Percentiles rank a stretch among this genome's conserved stretches.
Evolutionary conservation across 1,284 basidiomycete species (phyloP).

Genomic region (Puccinia coronata): DNA sequence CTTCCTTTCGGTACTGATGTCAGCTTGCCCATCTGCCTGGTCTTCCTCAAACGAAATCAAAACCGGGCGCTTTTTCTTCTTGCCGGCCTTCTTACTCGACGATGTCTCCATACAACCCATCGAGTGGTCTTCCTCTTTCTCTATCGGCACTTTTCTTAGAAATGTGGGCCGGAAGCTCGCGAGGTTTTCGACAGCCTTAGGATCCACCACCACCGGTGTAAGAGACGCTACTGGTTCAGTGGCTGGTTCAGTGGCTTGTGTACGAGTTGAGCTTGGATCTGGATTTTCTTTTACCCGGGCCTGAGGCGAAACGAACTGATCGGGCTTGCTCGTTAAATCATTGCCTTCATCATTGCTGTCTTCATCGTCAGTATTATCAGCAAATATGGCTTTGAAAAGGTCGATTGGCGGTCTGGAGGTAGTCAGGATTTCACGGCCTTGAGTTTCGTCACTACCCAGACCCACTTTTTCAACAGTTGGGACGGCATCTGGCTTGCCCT

Average conservation of each 20-base stretch:
- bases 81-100: conserved; percentile 30
- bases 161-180: conserved; percentile 46
- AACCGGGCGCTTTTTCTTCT: conserved; percentile 40
- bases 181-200: conserved; percentile 35
- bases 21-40: conserved; percentile 4
- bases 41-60: conserved; percentile 50
- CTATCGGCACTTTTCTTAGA: conserved; percentile 5
- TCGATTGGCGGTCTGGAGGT: conserved; percentile 84
- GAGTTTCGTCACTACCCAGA: conserved; percentile 80
- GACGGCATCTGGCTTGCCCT: conserved; percentile 5
- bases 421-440: conserved; percentile 79
- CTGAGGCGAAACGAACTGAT: not conserved
- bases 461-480: conserved; percentile 66
- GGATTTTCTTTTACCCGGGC: not conserved
- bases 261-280: not conserved
- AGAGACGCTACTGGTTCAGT: conserved; percentile 10
- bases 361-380: conserved; percentile 50
- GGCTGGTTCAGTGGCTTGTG: not conserved
- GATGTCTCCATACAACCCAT: not conserved
- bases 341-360: conserved; percentile 15
- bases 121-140: not conserved
- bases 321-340: not conserved
- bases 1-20: not conserved
- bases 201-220: conserved; percentile 41
- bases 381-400: conserved; percentile 75